Conservation (phyloP, 495 filamentous ascomycete species). For the Rostrohypoxylon terebratum region DNA sequence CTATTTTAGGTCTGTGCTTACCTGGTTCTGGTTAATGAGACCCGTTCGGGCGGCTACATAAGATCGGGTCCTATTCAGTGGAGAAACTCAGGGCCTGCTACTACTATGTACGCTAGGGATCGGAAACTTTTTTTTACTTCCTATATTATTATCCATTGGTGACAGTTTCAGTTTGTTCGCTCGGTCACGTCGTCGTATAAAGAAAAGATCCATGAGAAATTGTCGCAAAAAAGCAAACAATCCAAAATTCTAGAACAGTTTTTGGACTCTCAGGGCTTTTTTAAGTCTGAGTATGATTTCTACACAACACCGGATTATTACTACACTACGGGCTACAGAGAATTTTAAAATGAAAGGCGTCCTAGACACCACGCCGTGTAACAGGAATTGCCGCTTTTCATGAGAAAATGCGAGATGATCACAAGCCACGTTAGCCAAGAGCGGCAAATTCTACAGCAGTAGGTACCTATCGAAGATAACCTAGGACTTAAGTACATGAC, state of each 20-base stretch:
- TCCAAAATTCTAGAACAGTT: not conserved
- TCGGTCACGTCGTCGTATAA: not conserved
- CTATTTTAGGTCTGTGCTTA: conserved; percentile 28
- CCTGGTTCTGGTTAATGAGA: not conserved
- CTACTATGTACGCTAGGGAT: not conserved
- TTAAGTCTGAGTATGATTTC: not conserved
- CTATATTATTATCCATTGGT: not conserved
- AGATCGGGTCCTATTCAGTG: conserved; percentile 14
- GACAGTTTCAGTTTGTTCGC: not conserved
- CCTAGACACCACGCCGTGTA: not conserved
- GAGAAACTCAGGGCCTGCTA: not conserved
- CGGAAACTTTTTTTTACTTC: conserved; percentile 4
- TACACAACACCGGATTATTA: not conserved
- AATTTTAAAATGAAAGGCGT: not conserved
- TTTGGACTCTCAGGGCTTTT: no score
- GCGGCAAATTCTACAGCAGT: not conserved
- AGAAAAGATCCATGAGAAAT: no score
- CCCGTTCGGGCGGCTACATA: conserved; percentile 30
- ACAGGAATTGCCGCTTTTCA: not conserved
- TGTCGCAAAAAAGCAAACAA: conserved; percentile 6
- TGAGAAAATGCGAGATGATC: not conserved
- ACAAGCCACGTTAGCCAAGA: not conserved
- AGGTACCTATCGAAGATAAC: not conserved
- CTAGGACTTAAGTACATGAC: not conserved
- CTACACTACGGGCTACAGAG: not conserved